A percentile compares a stretch with the other conserved stretches of the same genome.
Conservation (phyloP, 2,329 filamentous ascomycete species). For the Sporothrix brunneoviolacea region DNA sequence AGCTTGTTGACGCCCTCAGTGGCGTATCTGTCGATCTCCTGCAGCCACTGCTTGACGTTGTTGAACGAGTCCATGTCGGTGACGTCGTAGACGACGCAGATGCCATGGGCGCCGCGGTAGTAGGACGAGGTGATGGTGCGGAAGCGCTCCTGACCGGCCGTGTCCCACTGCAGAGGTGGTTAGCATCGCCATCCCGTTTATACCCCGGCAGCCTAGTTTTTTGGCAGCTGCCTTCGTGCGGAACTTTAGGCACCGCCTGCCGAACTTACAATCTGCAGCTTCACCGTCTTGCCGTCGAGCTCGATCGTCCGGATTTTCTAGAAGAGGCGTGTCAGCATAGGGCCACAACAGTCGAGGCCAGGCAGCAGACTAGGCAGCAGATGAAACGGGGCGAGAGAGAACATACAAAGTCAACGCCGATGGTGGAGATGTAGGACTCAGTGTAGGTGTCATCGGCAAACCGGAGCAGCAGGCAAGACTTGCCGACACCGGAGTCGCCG, state of each 20-base stretch:
- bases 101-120: constrained; percentile 97
- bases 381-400: neutral
- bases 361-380: neutral
- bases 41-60: constrained; percentile 99
- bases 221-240: too few relatives aligned
- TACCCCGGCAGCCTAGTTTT: neutral
- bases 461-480: constrained; percentile 95
- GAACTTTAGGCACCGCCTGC: constrained; percentile 18
- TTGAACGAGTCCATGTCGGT: constrained; percentile 99
- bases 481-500: constrained; percentile 99
- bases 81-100: constrained; percentile 99
- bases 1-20: constrained; percentile 99
- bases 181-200: neutral
- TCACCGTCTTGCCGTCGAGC: constrained; percentile 98
- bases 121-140: constrained; percentile 99
- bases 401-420: constrained; percentile 97
- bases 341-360: neutral
- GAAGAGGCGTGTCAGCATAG: constrained; percentile 10
- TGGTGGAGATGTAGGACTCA: constrained; percentile 99
- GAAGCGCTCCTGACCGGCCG: constrained; percentile 98
- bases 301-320: constrained; percentile 99
- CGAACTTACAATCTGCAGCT: constrained; percentile 83
- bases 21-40: constrained; percentile 98
- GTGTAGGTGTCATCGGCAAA: constrained; percentile 99
- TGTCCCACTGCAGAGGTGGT: constrained; percentile 77